A percentile compares a stretch with the other conserved stretches of the same genome.
Conservation (phyloP, 352 stramenopile species). For the Phytopythium litorale region DNA sequence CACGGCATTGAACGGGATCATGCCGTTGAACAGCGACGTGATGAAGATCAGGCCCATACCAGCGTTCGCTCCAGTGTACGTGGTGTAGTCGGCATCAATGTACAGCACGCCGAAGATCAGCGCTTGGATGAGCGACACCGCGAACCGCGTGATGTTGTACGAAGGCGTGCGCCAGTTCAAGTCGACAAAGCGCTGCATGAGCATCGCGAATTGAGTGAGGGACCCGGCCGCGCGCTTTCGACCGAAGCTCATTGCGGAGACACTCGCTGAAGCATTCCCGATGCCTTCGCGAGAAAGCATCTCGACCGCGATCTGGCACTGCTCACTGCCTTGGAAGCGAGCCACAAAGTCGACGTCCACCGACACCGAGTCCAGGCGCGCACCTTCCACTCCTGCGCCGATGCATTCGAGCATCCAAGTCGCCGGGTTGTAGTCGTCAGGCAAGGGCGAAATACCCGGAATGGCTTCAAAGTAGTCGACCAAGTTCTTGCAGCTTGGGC, state of each 20-base stretch:
- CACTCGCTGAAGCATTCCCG: not conserved
- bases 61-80: conserved; percentile 17
- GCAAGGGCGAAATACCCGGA: conserved; percentile 14
- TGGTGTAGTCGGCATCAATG: conserved; percentile 13
- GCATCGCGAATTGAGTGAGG: not conserved
- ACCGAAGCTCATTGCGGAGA: conserved; percentile 11
- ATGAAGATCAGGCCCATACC: conserved; percentile 68
- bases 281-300: conserved; percentile 10
- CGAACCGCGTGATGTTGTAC: conserved; percentile 68
- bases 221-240: conserved; percentile 14
- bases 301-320: conserved; percentile 1
- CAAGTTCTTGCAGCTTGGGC: conserved; percentile 13
- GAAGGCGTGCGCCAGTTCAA: conserved; percentile 74
- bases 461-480: conserved; percentile 36
- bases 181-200: conserved; percentile 8
- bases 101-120: conserved; percentile 69
- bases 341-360: conserved; percentile 10
- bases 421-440: conserved; percentile 38
- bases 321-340: conserved; percentile 17
- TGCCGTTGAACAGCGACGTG: conserved; percentile 53
- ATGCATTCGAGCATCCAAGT: conserved; percentile 74
- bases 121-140: conserved; percentile 41
- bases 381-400: conserved; percentile 9
- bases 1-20: conserved; percentile 59
- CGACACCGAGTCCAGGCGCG: conserved; percentile 4